A percentile compares a stretch with the other conserved stretches of the same genome.
Conservation (phyloP, 176 grass and related monocot species). For the Tillandsia leiboldiana region DNA sequence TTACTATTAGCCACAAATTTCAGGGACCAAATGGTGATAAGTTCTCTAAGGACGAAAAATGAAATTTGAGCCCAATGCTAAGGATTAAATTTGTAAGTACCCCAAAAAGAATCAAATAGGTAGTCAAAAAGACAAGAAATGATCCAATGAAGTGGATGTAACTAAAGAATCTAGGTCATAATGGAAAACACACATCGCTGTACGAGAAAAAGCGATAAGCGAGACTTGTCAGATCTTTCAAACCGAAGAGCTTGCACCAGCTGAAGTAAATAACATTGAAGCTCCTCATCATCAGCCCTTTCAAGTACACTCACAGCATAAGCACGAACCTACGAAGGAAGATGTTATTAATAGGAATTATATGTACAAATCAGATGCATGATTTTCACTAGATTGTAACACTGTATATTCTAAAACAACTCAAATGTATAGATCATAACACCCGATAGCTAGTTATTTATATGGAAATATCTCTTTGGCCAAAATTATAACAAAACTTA, state of each 20-base stretch:
- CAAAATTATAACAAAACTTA: no score
- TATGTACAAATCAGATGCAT: neutral
- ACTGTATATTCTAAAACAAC: neutral
- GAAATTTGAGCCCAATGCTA: no score
- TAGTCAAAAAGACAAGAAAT: neutral
- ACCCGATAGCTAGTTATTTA: no score
- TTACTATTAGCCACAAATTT: no score
- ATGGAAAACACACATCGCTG: slow-evolving; percentile 54
- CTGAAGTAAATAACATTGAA: slow-evolving; percentile 95
- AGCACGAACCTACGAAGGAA: slow-evolving; percentile 60
- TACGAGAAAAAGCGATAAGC: slow-evolving; percentile 78
- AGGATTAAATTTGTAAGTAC: neutral
- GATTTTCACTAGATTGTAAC: neutral
- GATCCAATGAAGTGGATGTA: neutral
- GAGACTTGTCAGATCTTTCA: slow-evolving; percentile 93
- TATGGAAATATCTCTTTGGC: no score
- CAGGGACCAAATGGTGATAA: no score
- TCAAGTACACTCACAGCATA: slow-evolving; percentile 92
- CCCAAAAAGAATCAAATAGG: neutral
- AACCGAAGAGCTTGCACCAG: slow-evolving; percentile 97
- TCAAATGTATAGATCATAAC: neutral
- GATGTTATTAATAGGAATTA: slow-evolving; percentile 17
- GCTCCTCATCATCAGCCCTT: slow-evolving; percentile 92
- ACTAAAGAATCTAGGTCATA: slow-evolving; percentile 2
- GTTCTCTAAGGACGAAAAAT: no score